Base-by-base conservation (phyloP, 768 basidiomycete genomes). In the Steccherinum ochraceum region DNA sequence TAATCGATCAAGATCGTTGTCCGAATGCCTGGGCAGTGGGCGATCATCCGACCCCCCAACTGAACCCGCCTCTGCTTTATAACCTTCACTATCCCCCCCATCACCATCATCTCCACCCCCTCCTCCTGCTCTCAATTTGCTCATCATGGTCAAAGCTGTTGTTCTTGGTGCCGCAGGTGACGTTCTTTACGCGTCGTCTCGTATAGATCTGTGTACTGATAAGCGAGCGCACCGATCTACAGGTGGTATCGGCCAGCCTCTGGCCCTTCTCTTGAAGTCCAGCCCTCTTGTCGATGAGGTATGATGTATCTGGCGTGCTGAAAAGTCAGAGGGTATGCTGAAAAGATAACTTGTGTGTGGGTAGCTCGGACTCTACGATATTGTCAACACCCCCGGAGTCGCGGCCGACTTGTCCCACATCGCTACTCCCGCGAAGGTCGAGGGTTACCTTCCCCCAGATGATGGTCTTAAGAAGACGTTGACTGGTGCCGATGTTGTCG, bases 241-340 rank as follows among this genome's bases (percentile, higher is more conserved):
- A 92, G 93, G 92, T 68, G 94, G 94, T 69, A 97, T 97, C 63
- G 95, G 95, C 64, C 95, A 96, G 75, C 93, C 94, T 54, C 76
- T 98, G 67, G 81, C 94, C 19, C 85, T 98, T 53, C 77, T 98
- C 51, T 77, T 98, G 67, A 97, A 98, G 76, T 67, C 72, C 46
- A 93, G 92, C 72, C 79, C 86, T 21, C 72, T 82, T 53, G 76
- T 97, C 59, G 88, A 88, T 50, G 78, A 86, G 77, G 89, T 87
- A 35, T 49, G 27, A 35, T 35, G 7, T 35, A 7, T 35, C 7
- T 16, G 7, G 16, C 7, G 30, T 35, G 30, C 30, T 35, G 30
- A 35, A 43, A 43, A 18, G 21, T 18, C 19, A n/a, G 20, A 30
- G 55, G 45, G 20, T 44, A 13, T 23, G 35, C 24, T 30, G 5